Base-by-base conservation (phyloP, 2,329 filamentous ascomycete species). In the Clonostachys byssicola region DNA sequence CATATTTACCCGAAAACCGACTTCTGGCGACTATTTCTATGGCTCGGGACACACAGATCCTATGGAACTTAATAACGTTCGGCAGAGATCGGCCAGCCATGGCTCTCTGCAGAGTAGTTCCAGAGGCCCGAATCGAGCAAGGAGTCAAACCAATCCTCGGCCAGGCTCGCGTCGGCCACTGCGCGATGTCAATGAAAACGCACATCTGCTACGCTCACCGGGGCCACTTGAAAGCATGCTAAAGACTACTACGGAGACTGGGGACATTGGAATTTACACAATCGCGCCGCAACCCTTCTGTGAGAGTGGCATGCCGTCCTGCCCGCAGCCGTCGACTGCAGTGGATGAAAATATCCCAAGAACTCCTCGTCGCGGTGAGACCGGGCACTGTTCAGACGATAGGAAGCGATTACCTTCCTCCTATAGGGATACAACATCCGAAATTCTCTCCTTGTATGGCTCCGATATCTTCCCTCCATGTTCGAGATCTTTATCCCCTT, bases 161-260 rank as follows among this genome's bases (percentile, higher is more conserved):
- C 55, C 54, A 30, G 6, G 47, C 49, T 49, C 64, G 39, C 63
- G 57, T 51, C 67, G 66, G 35, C 70, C 73, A 5, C 62, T 75
- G 34, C 67, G 68, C 48, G 68, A 65, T 53, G 63, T 74, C 49
- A 68, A 70, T 44, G 68, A 74, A 47, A 72, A 72, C 47, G 57
- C 64, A 33, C 58, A 60, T 30, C 62, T 75, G 44, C 66, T 75
- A 13, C 67, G 64, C 42, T 76, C 69, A 2, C 77, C 79, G 1
- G 78, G 74, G 6, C 77, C 77, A 3, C 64, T 84, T n/a, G 75
- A 82, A 54, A 77, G 79, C 59, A 84, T 85, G 81, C 67, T 85
- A 49, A 85, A 79, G 64, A 85, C 77, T 5, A 83, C 78, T 2
- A 85, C 81, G 1, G 82, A 85, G 57, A 83, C 80, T 9, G 81